Evolutionary conservation across 1,284 basidiomycete species (phyloP), one percentile per base, ranked within the genome.

Genomic region (Rhodotorula sp.): DNA sequence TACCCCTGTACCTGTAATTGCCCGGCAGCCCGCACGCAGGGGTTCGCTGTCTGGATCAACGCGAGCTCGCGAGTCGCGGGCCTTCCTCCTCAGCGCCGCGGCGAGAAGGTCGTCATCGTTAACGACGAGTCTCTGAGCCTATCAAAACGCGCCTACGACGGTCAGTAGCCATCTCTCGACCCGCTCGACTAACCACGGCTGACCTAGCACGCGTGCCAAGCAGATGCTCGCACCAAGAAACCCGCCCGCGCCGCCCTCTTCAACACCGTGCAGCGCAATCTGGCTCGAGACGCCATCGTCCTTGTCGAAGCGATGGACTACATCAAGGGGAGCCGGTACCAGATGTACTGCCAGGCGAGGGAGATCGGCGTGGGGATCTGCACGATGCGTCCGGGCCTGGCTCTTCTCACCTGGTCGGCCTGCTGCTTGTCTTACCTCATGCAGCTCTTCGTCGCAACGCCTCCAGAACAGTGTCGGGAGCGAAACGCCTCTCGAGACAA

Each of bases 281-380:
- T 98, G 74, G 86, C 85, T 34, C 82, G 83, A 48, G 88, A 91
- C 76, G 90, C 88, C 0, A 88, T 97, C 77, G 86, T 96, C 63
- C 91, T 99, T 74, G 87, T 95, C 68, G 96, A 99, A 78, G 88
- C 90, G 12, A 87, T 92, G 75, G 96, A 97, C 80, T 97, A 99
- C 82, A 98, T 98, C 86, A 98, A 99, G 81, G 85, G 83, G 1
- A 97, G 94, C 80, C 88, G 96, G 52, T 99, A 99, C 81, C 96
- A 99, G 82, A 90, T 98, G 83, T 97, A 97, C 82, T 98, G 95
- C 79, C 92, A 92, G 0, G 94, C 94, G 7, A 85, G 94, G 59
- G 96, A 98, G 81, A 87, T 90, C 70, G 91, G 90, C 76, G 84
- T 93, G 48, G 85, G 94, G 42, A 89, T 92, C 12, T 92, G 91